Base-by-base conservation (phyloP, 2,329 filamentous ascomycete genomes). In the Diaporthe caulivora region DNA sequence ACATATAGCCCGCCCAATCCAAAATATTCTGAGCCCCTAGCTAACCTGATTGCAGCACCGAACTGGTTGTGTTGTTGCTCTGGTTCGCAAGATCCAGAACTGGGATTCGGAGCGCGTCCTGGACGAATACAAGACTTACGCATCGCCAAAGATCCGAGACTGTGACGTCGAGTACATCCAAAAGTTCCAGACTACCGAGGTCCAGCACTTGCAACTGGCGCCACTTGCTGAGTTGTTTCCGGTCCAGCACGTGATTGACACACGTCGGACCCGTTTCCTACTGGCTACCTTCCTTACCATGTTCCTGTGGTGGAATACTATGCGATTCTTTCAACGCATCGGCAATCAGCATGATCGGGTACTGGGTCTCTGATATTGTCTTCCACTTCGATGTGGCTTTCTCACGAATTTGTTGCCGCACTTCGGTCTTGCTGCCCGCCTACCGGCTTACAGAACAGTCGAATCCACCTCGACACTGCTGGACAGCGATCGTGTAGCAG, bases 21-120 rank as follows among this genome's bases (percentile, higher is more conserved):
- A 47, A 31, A 62, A 0, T 6, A 21, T 47, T 47, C 4, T 11
- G 10, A 44, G 53, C 17, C 40, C 42, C 26, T 10, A 47, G 44
- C 74, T 77, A 40, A 79, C 65, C 18, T 49, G 3, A 11, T 3
- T 64, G 37, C 75, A 94, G 88, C 95, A 98, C 80, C 93, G 95
- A 73, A 98, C 95, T 24, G 95, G 95, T 29, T 98, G 95, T 80
- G 92, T 97, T n/a, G 89, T 95, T 64, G 95, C 91, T 24, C 92
- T 93, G 72, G 88, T 97, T 75, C 92, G 95, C 76, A 94, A 93
- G 80, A 83, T 94, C 17, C 89, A 91, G 18, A 91, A 93, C 18
- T 94, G 93, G 91, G 85, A 90, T 24, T 81, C 91, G 1, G 81
- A 87, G 1, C 84, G 86, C 21, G 89, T 94, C 47, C 82, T 97